These are phyloP conservation scores for Coemansia sp. DNA, from an alignment of 371 early-diverging fungal genomes.

Conservation along the genomic window DNA sequence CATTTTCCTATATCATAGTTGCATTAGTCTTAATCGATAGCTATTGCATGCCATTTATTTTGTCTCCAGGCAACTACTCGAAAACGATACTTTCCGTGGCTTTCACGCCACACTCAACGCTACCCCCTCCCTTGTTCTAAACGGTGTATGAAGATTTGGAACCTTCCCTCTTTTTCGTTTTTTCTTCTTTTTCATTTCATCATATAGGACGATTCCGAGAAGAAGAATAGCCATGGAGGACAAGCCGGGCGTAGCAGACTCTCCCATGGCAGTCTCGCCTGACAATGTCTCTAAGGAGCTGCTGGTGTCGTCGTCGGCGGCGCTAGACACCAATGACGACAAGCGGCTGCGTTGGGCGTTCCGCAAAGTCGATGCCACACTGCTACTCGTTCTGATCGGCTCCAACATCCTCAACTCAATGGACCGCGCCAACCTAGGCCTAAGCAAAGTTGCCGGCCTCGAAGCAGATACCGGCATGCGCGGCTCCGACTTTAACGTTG, in stretches of 20 bases:
- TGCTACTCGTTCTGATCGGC: constrained; percentile 35
- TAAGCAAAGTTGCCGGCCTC: constrained; percentile 25
- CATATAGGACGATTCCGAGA: neutral
- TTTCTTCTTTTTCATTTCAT: too few species aligned
- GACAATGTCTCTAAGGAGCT: neutral
- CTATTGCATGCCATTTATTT: too few species aligned
- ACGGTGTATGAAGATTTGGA: neutral
- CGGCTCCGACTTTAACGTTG: constrained; percentile 33
- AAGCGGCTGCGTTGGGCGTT: constrained; percentile 26
- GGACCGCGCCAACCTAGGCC: constrained; percentile 50
- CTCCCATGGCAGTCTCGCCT: neutral
- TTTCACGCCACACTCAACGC: too few species aligned
- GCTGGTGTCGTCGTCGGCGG: neutral
- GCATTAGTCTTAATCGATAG: too few species aligned
- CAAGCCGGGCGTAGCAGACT: too few species aligned
- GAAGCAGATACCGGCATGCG: constrained; percentile 12
- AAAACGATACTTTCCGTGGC: neutral
- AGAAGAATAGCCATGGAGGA: neutral
- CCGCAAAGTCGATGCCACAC: constrained; percentile 41
- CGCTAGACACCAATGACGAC: neutral
- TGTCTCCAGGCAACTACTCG: too few species aligned
- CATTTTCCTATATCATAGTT: neutral
- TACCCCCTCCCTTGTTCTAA: too few species aligned
- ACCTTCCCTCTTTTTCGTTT: neutral
- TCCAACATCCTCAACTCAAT: constrained; percentile 48